These are phyloP conservation scores for Aspergillus candidus DNA, from an alignment of 2,329 filamentous ascomycete genomes.

Conservation along the genomic window DNA sequence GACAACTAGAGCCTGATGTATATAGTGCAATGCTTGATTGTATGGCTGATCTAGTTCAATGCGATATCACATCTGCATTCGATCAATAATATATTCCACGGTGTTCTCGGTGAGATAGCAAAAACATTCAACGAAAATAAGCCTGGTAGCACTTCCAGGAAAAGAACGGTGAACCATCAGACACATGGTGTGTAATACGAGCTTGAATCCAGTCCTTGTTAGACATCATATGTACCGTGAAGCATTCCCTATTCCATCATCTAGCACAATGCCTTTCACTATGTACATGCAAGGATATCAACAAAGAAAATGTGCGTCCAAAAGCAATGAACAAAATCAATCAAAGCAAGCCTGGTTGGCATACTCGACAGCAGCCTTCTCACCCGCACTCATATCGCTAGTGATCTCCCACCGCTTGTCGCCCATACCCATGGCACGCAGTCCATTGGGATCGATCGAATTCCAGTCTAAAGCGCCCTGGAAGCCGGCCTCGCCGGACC, in stretches of 20 bases:
- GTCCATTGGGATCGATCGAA: constrained; percentile 41
- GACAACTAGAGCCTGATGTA: too few relatives aligned
- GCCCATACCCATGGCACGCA: constrained; percentile 51
- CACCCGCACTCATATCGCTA: constrained; percentile 43
- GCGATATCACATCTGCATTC: too few relatives aligned
- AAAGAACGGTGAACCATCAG: too few relatives aligned
- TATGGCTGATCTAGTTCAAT: too few relatives aligned
- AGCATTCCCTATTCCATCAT: background rate
- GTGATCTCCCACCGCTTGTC: constrained; percentile 45
- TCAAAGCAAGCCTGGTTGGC: constrained; percentile 53
- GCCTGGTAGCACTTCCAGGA: too few relatives aligned
- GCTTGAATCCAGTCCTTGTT: background rate
- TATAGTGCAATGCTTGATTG: too few relatives aligned
- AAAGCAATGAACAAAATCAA: background rate
- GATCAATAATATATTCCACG: too few relatives aligned
- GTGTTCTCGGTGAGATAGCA: too few relatives aligned
- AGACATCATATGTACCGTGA: background rate
- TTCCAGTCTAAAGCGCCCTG: constrained; percentile 35
- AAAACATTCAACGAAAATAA: too few relatives aligned
- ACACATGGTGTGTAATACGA: too few relatives aligned
- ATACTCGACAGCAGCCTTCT: constrained; percentile 46
- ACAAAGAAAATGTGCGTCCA: background rate
- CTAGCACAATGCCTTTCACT: too few relatives aligned
- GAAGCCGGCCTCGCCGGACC: constrained; percentile 38
- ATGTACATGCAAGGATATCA: too few relatives aligned